Base-by-base conservation (phyloP, 805 yeast species). In the Metschnikowia reukaufii region DNA sequence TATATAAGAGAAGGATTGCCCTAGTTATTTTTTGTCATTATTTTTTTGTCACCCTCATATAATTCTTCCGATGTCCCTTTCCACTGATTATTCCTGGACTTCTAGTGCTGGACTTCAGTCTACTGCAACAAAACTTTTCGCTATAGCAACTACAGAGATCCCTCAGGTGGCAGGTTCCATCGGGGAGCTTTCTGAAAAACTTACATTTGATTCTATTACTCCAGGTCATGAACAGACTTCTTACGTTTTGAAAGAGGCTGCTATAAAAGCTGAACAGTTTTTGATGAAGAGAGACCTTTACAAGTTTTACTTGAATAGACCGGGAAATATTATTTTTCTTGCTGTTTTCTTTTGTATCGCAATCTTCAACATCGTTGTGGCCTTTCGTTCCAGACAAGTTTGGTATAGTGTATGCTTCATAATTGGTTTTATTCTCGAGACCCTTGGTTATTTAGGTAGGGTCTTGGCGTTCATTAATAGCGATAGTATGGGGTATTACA, bases 321-420 rank as follows among this genome's bases (percentile, higher is more conserved):
- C 69, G 3, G 67, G 67, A 7, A 72, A 71, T 50, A 51, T 63
- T 41, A 59, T 70, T 17, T 72, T 60, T 47, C 52, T 67, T 17
- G 54, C 57, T 4, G 40, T 70, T 2, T 72, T 64, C 49, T 44
- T 60, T 4, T 12, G 62, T 13, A 44, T 65, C 17, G 62, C 63
- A 44, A n/a, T 53, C 9, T 70, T 57, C 60, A 54, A 53, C 15
- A 33, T 57, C 1, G 50, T 50, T 9, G 67, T 70, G 74, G 10
- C 60, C 2, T 44, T 46, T 41, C 63, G 55, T 45, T 70, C 74
- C 2, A 59, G 68, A 44, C 71, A 67, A 52, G 65, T 63, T 47
- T 72, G 74, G 75, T 72, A 55, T 50, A 70, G 70, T 49, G 51
- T 70, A 21, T 60, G 72, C 2, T 72, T 70, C 47, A 50, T 67